A percentile compares a stretch with the other conserved stretches of the same genome.
Conservation (phyloP, 2,329 filamentous ascomycete genomes). For the Stagonosporopsis chrysanthemi region DNA sequence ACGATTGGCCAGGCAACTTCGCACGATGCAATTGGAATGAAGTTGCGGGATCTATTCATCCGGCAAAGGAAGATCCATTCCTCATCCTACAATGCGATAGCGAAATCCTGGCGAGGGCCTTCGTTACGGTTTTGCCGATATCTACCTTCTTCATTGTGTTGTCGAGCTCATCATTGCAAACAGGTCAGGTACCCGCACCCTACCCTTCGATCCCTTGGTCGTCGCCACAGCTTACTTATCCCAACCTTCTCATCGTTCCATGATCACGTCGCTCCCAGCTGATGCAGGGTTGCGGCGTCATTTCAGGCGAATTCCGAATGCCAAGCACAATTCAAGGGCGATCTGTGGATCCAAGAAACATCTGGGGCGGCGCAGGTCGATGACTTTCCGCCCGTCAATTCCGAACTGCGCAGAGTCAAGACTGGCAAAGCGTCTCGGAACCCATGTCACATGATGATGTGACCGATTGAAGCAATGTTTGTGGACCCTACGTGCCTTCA, state of each 20-base stretch:
- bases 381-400: slow-evolving; percentile 14
- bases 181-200: not conserved
- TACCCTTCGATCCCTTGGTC: not conserved
- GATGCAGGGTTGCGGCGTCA: slow-evolving; percentile 11
- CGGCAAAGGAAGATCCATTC: slow-evolving; percentile 15
- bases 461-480: not conserved
- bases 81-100: slow-evolving; percentile 1
- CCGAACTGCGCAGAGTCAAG: not conserved
- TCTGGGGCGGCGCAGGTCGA: slow-evolving; percentile 15
- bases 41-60: slow-evolving; percentile 11
- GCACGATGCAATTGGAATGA: slow-evolving; percentile 8
- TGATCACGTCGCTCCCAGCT: slow-evolving; percentile 3
- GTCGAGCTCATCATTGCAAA: not conserved
- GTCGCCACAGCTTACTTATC: slow-evolving; percentile 2
- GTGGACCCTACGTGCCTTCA: slow-evolving; percentile 5
- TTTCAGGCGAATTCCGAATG: slow-evolving; percentile 11
- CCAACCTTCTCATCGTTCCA: slow-evolving; percentile 1
- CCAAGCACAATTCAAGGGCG: slow-evolving; percentile 17
- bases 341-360: slow-evolving; percentile 24
- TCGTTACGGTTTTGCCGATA: not conserved
- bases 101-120: not conserved
- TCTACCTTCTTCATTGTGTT: not conserved
- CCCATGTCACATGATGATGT: not conserved
- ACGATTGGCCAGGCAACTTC: slow-evolving; percentile 7
- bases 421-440: not conserved